Evolutionary conservation across 148 eudicot species (phyloP).

Genomic region (Vaccinium macrocarpon): DNA sequence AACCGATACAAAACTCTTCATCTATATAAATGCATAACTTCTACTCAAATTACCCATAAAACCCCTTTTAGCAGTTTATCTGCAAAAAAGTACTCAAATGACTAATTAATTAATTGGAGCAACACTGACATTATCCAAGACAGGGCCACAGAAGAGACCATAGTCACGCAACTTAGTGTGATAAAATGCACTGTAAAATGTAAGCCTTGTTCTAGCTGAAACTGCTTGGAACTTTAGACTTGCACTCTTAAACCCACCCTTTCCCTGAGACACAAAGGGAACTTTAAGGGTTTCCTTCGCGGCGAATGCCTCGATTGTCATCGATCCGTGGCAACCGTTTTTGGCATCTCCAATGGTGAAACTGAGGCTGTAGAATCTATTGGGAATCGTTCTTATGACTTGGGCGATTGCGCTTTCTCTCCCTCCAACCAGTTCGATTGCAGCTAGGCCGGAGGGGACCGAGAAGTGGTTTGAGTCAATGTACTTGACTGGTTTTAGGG

Average conservation of each 20-base stretch:
- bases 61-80: neutral
- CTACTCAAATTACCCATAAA: neutral
- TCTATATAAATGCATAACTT: neutral
- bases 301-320: conserved; percentile 44
- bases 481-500: conserved; percentile 76
- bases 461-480: conserved; percentile 61
- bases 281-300: conserved; percentile 24
- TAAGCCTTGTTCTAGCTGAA: conserved; percentile 36
- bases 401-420: conserved; percentile 77
- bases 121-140: neutral
- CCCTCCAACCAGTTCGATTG: conserved; percentile 66
- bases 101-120: neutral
- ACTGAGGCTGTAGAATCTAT: conserved; percentile 31
- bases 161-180: conserved; percentile 52
- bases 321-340: conserved; percentile 45
- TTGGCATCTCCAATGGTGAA: conserved; percentile 52
- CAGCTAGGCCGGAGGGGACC: conserved; percentile 56
- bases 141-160: conserved; percentile 3
- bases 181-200: conserved; percentile 47
- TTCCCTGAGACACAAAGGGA: conserved; percentile 27
- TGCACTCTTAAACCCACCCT: conserved; percentile 32
- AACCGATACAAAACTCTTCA: neutral
- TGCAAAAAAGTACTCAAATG: neutral
- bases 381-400: conserved; percentile 35
- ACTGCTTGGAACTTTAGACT: conserved; percentile 39